These are phyloP conservation scores for Phyllosticta citrichinensis DNA, from an alignment of 2,329 filamentous ascomycete genomes.

Conservation along the genomic window DNA sequence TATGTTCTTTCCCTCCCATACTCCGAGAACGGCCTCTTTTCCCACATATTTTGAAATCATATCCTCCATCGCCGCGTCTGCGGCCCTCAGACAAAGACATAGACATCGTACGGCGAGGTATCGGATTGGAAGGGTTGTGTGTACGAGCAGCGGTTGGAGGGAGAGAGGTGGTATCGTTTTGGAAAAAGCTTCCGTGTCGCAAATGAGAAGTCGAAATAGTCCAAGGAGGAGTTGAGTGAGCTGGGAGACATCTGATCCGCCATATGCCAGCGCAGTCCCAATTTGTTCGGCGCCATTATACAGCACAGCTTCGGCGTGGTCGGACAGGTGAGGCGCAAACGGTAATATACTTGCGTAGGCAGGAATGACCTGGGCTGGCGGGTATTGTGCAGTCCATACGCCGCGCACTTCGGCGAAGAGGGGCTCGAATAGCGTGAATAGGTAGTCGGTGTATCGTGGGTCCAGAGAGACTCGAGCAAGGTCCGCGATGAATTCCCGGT, in stretches of 20 bases:
- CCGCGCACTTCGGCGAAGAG: conserved; percentile 76
- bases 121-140: conserved; percentile 50
- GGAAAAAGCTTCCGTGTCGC: conserved; percentile 60
- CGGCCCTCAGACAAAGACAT: conserved; percentile 65
- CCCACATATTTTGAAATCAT: conserved; percentile 60
- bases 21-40: conserved; percentile 51
- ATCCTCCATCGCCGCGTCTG: conserved; percentile 66
- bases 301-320: conserved; percentile 51
- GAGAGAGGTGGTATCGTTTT: conserved; percentile 53
- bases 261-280: not conserved
- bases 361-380: conserved; percentile 38
- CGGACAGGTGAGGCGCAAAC: conserved; percentile 68
- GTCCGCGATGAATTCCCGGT: conserved; percentile 58
- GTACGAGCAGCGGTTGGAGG: conserved; percentile 58
- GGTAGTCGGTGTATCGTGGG: conserved; percentile 56
- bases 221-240: conserved; percentile 51
- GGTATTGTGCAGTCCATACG: conserved; percentile 54
- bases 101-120: conserved; percentile 78
- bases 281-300: not conserved
- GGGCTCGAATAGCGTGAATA: conserved; percentile 66
- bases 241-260: conserved; percentile 11
- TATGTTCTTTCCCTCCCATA: conserved; percentile 64
- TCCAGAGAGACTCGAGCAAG: conserved; percentile 60
- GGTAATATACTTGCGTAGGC: conserved; percentile 73
- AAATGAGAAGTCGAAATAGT: conserved; percentile 68